Base-by-base conservation (phyloP, 768 basidiomycete genomes). In the Leucocoprinus birnbaumii region DNA sequence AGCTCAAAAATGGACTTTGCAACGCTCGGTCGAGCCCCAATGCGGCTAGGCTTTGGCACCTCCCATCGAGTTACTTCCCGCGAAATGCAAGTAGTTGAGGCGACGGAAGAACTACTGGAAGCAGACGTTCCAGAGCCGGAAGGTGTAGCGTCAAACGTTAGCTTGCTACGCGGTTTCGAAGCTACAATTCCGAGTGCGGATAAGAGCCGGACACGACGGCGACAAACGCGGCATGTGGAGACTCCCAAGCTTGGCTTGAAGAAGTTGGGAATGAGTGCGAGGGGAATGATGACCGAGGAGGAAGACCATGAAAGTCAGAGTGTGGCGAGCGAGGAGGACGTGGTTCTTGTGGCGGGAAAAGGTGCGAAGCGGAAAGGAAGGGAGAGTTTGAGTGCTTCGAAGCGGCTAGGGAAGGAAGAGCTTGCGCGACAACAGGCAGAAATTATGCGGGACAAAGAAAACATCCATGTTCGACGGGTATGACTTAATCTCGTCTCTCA, bases 171-270 rank as follows among this genome's bases (percentile, higher is more conserved):
- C 43, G 96, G 96, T 0, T 98, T 98, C 70, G 89, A 91, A 63
- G 96, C 96, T 16, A 98, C 96, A 2, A 89, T 97, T 41, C 96
- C 96, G 11, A 90, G 89, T 65, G 83, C 94, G 37, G 89, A 93
- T 61, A 80, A 85, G 65, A 80, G 91, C 51, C 86, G 89, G 58
- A 76, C 83, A 13, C 76, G 94, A 57, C 71, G 94, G 59, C 72
- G 93, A 55, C 86, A 91, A 67, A 83, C 89, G 70, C 78, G 94
- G 56, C 89, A 85, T 61, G 82, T 91, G 13, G 88, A 92, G 2
- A 80, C 85, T 11, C 87, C 85, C 25, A 79, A 78, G 61, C 73
- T 91, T 41, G 93, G 94, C 1, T 68, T 95, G 61, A 91, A 86
- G 78, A 85, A 82, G 69, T 67, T 92, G 18, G 92, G 91, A 3